A percentile compares a stretch with the other conserved stretches of the same genome.
Conservation (phyloP, 352 stramenopile species). For the Ophiocytium majus region DNA sequence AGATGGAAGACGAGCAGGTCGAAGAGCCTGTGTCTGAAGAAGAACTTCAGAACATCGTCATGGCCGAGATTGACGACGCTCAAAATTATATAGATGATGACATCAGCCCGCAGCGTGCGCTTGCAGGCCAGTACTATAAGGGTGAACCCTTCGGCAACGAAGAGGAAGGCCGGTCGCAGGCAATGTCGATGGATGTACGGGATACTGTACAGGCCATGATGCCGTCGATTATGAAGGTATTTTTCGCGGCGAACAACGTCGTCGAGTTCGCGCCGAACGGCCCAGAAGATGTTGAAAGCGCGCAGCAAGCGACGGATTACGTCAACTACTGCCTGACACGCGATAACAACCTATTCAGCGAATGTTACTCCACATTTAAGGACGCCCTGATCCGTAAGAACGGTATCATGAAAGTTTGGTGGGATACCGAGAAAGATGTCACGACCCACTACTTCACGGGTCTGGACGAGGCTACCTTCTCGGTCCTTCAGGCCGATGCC, state of each 20-base stretch:
- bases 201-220: conserved; percentile 3
- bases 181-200: neutral
- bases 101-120: neutral
- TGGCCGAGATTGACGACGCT: neutral
- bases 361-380: neutral
- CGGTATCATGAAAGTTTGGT: neutral
- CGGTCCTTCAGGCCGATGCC: neutral
- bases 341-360: neutral
- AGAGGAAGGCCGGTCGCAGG: neutral
- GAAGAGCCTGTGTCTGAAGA: neutral
- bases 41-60: neutral
- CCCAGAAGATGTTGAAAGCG: neutral
- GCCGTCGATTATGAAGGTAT: neutral
- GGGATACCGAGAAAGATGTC: neutral
- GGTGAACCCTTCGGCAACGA: neutral
- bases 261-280: neutral
- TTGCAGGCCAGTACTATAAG: neutral
- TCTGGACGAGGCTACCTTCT: neutral
- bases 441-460: neutral
- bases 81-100: neutral
- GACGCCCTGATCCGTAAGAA: conserved; percentile 1
- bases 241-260: neutral
- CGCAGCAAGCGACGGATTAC: neutral
- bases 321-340: neutral
- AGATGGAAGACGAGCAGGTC: no score